Base-by-base conservation (phyloP, 2,329 filamentous ascomycete genomes). In the Helicocarpus griseus region DNA sequence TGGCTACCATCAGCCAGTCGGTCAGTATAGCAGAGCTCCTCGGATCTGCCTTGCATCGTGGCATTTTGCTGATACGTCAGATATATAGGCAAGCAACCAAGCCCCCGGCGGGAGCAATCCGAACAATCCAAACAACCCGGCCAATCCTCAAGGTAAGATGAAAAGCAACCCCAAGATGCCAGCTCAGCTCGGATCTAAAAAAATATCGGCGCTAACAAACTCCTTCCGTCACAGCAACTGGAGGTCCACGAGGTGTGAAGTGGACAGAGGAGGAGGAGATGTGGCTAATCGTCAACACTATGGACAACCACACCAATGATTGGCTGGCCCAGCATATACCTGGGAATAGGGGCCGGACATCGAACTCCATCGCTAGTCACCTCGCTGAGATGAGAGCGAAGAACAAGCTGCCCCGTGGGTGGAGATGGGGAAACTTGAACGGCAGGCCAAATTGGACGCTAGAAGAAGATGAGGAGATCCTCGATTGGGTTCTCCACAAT, bases 391-490 rank as follows among this genome's bases (percentile, higher is more conserved):
- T 58, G 55, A 53, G 54, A 17, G 24, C 48, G 3, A 47, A 49
- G 26, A 36, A 26, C 6, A 40, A 33, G 9, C 31, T 59, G 8
- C 51, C 57, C 2, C 31, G 35, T 26, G 46, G 40, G 21, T 59
- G 57, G 57, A 48, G 53, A 48, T 13, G n/a, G n/a, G n/a, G 11
- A 19, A 29, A 36, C 26, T n/a, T 46, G 7, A 51, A 54, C 21
- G 29, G 35, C 17, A 49, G 31, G 46, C 17, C 35, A 7, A 21
- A 54, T 13, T 59, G 53, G 52, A 56, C 50, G 5, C 39, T 57
- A 14, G 49, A 51, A 28, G 57, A 59, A 44, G 56, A 59, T 26
- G 39, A 49, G 7, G 57, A 59, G 41, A 56, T 58, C 26, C 41
- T 59, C 13, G 50, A 51, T 40, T 59, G 56, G 56, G 48, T 57